Evolutionary conservation across 2,329 filamentous ascomycete species (phyloP), one percentile per base, ranked within the genome.

Genomic region (Aaosphaeria pasadenensis): DNA sequence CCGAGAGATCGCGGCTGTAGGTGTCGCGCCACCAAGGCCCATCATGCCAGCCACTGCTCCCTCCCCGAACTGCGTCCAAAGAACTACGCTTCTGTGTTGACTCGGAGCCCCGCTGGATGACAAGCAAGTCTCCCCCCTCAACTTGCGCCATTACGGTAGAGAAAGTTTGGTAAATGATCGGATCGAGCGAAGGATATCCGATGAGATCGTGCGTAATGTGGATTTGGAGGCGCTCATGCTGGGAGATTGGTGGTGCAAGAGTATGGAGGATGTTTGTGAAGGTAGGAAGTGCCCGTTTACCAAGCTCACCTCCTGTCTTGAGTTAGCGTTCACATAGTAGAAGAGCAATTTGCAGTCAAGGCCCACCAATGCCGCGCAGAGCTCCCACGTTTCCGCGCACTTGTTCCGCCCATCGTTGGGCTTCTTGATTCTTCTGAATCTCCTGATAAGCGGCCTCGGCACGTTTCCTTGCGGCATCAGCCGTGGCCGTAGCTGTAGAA

Each of bases 71-170:
- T 36, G 79, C 79, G 49, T 77, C 78, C 42, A 87, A 78, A 2
- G 84, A 83, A 39, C 80, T 80, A 39, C 85, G 82, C 41, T 85
- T 85, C 30, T 83, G 84, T 42, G 85, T 82, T 43, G 86, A 89
- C 72, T 97, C 94, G 52, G 90, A 88, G 17, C 94, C 94, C 35
- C 91, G 88, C 73, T 99, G 94, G 51, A 97, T 85, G 47, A 99
- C 94, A 46, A 97, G 80, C 13, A 99, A 79, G 63, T 97, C 94
- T 47, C 94, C 94, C 55, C 94, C 94, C 73, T 99, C 94, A 41
- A 99, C 94, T 74, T 99, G 94, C n/a, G 91, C 83, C 94, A 99
- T 99, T 63, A 99, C 91, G 45, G 91, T 86, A 47, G 88, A 88
- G 75, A 99, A 99, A 54, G 94, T 91, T 49, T 82, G 82, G 73